Evolutionary conservation across 805 yeast species (phyloP), one percentile per base, ranked within the genome.

Genomic region (Yarrowia sp.): DNA sequence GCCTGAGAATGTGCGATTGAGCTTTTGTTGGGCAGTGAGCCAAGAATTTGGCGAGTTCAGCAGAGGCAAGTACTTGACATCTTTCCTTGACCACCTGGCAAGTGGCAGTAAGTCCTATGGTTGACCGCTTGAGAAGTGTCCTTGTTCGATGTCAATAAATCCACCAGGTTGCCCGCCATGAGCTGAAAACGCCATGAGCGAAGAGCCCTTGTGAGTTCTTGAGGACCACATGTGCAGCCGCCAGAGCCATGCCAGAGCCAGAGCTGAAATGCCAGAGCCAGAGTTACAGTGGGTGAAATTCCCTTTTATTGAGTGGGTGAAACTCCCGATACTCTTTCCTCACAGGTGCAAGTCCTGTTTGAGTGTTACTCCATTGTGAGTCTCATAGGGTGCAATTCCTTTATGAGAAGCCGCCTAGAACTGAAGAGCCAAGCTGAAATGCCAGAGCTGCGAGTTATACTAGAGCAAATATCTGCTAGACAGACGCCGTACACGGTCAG

Each of bases 91-190:
- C 46, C 22, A 9, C 49, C 50, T 12, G 35, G 12, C 52, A 46
- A 46, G 52, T 19, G 49, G 19, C 49, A 14, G 8, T 45, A 19
- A 45, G 32, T 45, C 49, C 49, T 45, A 8, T 42, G 46, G 46
- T 42, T 42, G 46, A 42, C 46, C 46, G 46, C 49, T 19, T 45
- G 49, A 26, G 32, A 45, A 45, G 32, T 5, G 46, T 42, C 46
- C 46, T 42, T 42, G 46, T 42, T 42, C 46, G 46, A 26, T 10
- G 26, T 45, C 48, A 45, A 19, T 45, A 10, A 45, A 19, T 1
- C 48, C 26, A 19, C 9, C 48, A 22, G 52, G 52, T 46, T 46
- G 52, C 22, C 52, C 52, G 35, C 52, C 52, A 46, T 46, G 32
- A 46, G 52, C 52, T 46, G 52, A 26, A 46, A 45, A 19, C 19